A percentile compares a stretch with the other conserved stretches of the same genome.
Evolutionary conservation across 139 green algal genomes (phyloP).

Genomic region (Closterium sp.): DNA sequence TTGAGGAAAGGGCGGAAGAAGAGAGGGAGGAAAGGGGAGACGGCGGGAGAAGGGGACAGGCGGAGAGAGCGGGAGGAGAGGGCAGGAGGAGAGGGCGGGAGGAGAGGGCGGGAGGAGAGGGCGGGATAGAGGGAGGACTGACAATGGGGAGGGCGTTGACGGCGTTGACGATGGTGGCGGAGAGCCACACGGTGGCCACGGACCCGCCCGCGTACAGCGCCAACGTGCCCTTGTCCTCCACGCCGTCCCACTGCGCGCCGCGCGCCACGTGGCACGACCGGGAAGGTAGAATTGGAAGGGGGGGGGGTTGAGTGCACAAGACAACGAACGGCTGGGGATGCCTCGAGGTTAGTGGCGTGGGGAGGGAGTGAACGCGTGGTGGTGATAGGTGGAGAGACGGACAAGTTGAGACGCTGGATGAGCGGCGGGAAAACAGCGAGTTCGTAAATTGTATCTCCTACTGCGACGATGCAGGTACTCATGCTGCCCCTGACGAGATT

Average conservation of each 20-base stretch:
- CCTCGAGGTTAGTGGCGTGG: too few relatives aligned
- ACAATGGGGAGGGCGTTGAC: constrained; percentile 92
- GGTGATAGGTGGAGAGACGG: background rate
- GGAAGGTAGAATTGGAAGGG: background rate
- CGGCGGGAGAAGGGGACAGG: too few relatives aligned
- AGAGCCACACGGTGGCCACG: constrained; percentile 84
- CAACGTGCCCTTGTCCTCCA: constrained; percentile 86
- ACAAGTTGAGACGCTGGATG: background rate
- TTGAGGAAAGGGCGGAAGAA: background rate
- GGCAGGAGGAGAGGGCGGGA: background rate
- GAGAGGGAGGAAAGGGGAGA: background rate
- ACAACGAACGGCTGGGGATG: background rate
- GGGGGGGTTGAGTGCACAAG: background rate
- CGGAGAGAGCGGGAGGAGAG: background rate
- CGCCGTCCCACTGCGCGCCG: constrained; percentile 70
- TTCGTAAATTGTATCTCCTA: too few relatives aligned
- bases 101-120: background rate
- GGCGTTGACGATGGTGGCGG: constrained; percentile 80
- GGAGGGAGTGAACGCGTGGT: background rate
- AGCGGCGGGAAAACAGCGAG: too few relatives aligned
- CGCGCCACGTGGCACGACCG: background rate
- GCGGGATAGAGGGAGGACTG: background rate
- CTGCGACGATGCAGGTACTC: background rate
- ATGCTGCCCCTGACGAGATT: background rate
- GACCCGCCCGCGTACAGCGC: constrained; percentile 78